Base-by-base conservation (phyloP, 805 yeast genomes). In the Cyberlindnera sargentensis region DNA sequence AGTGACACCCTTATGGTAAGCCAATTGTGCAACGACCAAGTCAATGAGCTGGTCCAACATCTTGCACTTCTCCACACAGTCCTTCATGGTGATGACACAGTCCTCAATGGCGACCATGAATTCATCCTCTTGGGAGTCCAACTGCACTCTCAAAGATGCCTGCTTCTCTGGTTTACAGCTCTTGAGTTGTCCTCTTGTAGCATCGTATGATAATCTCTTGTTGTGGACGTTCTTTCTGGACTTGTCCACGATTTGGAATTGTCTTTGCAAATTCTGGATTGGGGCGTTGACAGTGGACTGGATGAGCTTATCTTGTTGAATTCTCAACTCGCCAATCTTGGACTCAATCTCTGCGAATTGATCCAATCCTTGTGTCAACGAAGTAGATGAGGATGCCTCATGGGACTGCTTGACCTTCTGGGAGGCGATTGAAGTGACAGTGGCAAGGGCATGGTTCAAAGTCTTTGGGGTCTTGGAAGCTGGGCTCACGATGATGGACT, bases 101-200 rank as follows among this genome's bases (percentile, higher is more conserved):
- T 84, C 93, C 66, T 87, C 95, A 31, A 88, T 88, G 25, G 90
- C 83, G 53, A 84, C 86, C 38, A 93, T 95, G 62, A 87, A 87
- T 57, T 84, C 90, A 57, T 87, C 96, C 67, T 87, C 96, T 41
- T 87, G 80, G 48, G 81, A 76, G 64, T 87, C 95, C 75, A 87
- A 81, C 50, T 79, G 76, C 40, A 81, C 84, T 56, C 90, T 73
- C 47, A 83, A 74, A 40, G 80, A 80, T 15, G 90, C 87, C 58
- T 82, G 83, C 64, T 80, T 80, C 53, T 76, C 82, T 24, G 84
- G 82, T 50, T 59, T 64, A 31, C 79, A 79, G 39, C 63, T 57
- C 55, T 69, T 72, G 44, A 70, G 48, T 31, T 69, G 66, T 23
- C 80, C 64, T 67, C 93, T 75, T 41, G 91, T 84, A 50, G 88